Conservation (phyloP, 352 stramenopile species). For the Globisporangium splendens region DNA sequence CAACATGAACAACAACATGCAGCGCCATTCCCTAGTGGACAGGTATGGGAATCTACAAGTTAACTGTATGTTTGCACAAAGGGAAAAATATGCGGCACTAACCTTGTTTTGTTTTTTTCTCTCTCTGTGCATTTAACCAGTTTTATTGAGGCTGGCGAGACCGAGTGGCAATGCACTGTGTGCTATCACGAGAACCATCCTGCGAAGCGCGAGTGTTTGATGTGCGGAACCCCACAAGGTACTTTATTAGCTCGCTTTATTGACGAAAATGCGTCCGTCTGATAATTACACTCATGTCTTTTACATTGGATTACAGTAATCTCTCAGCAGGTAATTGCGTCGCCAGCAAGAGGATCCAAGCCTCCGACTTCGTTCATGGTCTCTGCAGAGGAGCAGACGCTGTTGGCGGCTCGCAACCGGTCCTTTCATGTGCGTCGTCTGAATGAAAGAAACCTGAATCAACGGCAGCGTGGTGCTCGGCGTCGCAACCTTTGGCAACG, state of each 20-base stretch:
- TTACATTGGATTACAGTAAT: slow-evolving; percentile 36
- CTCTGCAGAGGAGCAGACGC: slow-evolving; percentile 25
- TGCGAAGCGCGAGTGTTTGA: slow-evolving; percentile 75
- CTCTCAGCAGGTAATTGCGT: slow-evolving; percentile 48
- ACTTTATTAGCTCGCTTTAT: neutral
- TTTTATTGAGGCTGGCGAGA: slow-evolving; percentile 62
- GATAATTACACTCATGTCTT: too few relatives aligned
- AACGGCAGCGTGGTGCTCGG: slow-evolving; percentile 67
- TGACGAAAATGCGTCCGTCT: too few relatives aligned
- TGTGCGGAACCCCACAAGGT: slow-evolving; percentile 81
- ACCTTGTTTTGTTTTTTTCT: neutral
- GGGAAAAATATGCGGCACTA: neutral
- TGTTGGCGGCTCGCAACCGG: slow-evolving; percentile 55
- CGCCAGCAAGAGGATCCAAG: slow-evolving; percentile 20
- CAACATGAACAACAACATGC: slow-evolving; percentile 87
- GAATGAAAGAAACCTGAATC: slow-evolving; percentile 81
- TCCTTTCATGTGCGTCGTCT: slow-evolving; percentile 78
- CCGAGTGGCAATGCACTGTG: slow-evolving; percentile 79
- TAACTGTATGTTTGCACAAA: too few relatives aligned
- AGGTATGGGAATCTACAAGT: slow-evolving; percentile 27
- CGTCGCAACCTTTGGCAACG: slow-evolving; percentile 76
- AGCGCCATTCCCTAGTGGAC: slow-evolving; percentile 78
- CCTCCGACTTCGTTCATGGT: slow-evolving; percentile 26
- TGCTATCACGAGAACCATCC: slow-evolving; percentile 86
- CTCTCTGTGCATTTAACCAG: slow-evolving; percentile 17